Base-by-base conservation (phyloP, 345 rosid species). In the Euclidium syriacum region DNA sequence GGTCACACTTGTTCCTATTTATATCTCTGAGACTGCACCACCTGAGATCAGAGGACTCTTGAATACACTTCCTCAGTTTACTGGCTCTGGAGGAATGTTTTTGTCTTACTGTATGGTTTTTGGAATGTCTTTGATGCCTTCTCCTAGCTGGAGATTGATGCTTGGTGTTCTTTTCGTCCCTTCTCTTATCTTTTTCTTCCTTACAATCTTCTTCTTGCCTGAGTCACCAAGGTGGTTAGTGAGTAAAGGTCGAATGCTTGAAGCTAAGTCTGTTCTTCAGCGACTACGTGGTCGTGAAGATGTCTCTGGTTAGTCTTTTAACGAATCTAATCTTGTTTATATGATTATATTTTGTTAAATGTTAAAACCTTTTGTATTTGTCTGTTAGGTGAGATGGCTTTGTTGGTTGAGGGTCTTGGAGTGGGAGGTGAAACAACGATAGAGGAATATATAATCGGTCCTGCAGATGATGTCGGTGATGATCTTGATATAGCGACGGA, bases 351-450 rank as follows among this genome's bases (percentile, higher is more conserved):
- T n/a, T n/a, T n/a, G n/a, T n/a, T 30, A 44, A 14, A 39, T 12
- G 19, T 46, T 52, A 44, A 55, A 58, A 58, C n/a, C n/a, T n/a
- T n/a, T n/a, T n/a, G n/a, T n/a, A n/a, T n/a, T n/a, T n/a, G n/a
- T n/a, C n/a, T n/a, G n/a, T n/a, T n/a, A 94, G 99, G 99, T 81
- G 99, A 94, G 84, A 81, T 90, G 97, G 96, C 97, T 70, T 81
- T 94, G 73, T 77, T 90, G 75, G 91, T 85, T 17, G 99, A 94
- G 79, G 99, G 99, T 32, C 88, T 94, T 57, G 87, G 85, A 39
- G 76, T 86, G 27, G 99, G 99, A 30, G 79, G 76, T 67, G 97
- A 94, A 24, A 81, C 88, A 34, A 85, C 95, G 5, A 70, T 87
- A 64, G 95, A 94, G 82, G 90, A 94, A 64, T 94, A 94, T 66